Evolutionary conservation across 139 green algal species (phyloP).

Genomic region (Trebouxia sp.): DNA sequence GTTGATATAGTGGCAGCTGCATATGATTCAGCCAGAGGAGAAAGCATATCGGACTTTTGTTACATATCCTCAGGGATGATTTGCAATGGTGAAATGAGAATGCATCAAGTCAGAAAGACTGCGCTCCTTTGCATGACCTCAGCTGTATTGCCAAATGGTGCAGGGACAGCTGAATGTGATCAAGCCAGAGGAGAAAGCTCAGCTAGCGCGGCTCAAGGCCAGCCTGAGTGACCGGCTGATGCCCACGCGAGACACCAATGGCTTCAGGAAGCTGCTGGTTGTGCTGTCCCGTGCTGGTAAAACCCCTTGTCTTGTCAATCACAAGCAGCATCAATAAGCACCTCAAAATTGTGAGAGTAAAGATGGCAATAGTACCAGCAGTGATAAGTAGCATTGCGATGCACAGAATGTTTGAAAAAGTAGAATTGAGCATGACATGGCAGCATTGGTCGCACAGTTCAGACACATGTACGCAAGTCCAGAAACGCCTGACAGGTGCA

Average conservation of each 20-base stretch:
- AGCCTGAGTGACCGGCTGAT: conserved; percentile 47
- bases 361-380: no score
- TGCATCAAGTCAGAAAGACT: neutral
- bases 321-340: no score
- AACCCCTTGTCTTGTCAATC: neutral
- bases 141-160: neutral
- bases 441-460: no score
- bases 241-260: conserved; percentile 65
- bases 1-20: neutral
- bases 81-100: neutral
- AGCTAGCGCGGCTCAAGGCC: conserved; percentile 35
- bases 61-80: neutral
- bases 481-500: no score
- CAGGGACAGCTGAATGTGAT: conserved; percentile 40
- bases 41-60: no score
- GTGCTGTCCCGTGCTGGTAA: conserved; percentile 45
- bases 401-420: no score
- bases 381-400: no score
- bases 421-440: no score
- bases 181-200: conserved; percentile 37
- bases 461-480: no score
- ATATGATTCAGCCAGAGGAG: neutral
- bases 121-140: neutral
- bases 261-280: conserved; percentile 79
- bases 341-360: no score